Percentiles rank a stretch among this genome's conserved stretches.
Evolutionary conservation across 202 grass and related monocot genomes (phyloP).

Genomic region (Zizania palustris): DNA sequence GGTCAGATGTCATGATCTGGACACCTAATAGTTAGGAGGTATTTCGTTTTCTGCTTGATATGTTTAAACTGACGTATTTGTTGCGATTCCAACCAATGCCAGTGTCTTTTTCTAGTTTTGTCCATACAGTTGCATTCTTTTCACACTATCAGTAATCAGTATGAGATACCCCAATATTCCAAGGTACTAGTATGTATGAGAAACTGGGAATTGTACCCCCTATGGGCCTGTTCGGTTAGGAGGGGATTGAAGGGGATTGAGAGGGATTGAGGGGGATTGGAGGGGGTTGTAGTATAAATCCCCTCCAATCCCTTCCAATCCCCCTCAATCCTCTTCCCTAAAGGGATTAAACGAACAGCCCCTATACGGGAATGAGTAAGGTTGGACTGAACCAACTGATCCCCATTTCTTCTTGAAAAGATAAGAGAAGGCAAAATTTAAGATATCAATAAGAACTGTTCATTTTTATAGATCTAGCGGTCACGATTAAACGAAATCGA

Average conservation of each 20-base stretch:
- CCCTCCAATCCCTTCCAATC: no score
- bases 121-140: constrained; percentile 11
- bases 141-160: neutral
- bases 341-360: no score
- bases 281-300: no score
- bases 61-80: constrained; percentile 43
- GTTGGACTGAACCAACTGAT: no score
- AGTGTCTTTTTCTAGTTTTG: neutral
- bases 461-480: no score
- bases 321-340: no score
- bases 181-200: neutral
- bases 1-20: constrained; percentile 51
- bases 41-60: constrained; percentile 42
- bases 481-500: no score
- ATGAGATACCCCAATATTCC: neutral
- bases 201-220: constrained; percentile 1
- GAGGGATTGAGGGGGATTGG: no score
- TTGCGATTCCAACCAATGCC: neutral
- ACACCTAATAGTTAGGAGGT: constrained; percentile 56
- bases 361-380: neutral
- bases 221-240: no score
- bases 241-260: no score
- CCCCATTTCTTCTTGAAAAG: neutral
- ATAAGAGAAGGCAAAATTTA: no score
- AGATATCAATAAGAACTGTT: no score